These are phyloP conservation scores for Magnaporthiopsis incrustans DNA, from an alignment of 2,329 filamentous ascomycete genomes.

Conservation along the genomic window DNA sequence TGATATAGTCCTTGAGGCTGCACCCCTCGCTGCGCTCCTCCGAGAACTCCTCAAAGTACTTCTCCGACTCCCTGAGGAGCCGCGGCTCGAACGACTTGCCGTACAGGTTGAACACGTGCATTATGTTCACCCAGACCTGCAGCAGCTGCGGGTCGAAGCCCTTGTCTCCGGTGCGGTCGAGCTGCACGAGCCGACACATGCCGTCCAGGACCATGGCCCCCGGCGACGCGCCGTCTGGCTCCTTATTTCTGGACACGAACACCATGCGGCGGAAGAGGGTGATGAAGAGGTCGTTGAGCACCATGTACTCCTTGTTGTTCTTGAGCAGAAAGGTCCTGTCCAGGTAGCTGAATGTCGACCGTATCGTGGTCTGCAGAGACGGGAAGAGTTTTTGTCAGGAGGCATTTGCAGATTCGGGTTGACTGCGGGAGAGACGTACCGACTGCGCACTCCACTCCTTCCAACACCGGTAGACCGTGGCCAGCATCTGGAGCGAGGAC, in stretches of 20 bases:
- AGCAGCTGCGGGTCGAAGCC: slow-evolving; percentile 59
- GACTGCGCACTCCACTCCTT: slow-evolving; percentile 69
- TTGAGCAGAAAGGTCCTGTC: slow-evolving; percentile 77
- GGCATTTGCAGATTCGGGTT: not conserved
- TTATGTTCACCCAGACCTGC: slow-evolving; percentile 68
- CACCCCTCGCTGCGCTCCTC: slow-evolving; percentile 52
- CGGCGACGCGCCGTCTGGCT: slow-evolving; percentile 19
- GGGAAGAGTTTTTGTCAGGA: not conserved
- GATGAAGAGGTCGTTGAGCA: slow-evolving; percentile 76
- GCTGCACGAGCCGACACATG: slow-evolving; percentile 67
- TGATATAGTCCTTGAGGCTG: slow-evolving; percentile 68
- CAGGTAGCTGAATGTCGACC: slow-evolving; percentile 88
- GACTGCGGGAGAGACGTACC: slow-evolving; percentile 35
- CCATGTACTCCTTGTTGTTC: slow-evolving; percentile 58
- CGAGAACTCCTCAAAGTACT: slow-evolving; percentile 64
- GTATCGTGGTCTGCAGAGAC: slow-evolving; percentile 55
- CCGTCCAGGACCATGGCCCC: slow-evolving; percentile 41
- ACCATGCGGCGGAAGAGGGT: slow-evolving; percentile 60
- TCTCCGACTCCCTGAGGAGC: slow-evolving; percentile 59
- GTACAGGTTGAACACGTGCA: slow-evolving; percentile 81
- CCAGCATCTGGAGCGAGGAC: slow-evolving; percentile 57
- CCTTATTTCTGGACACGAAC: slow-evolving; percentile 23
- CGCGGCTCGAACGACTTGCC: slow-evolving; percentile 68
- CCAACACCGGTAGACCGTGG: slow-evolving; percentile 54
- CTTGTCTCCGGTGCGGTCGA: slow-evolving; percentile 54